Conservation (phyloP, 306 rosid genomes). For the Phaseolus lunatus region DNA sequence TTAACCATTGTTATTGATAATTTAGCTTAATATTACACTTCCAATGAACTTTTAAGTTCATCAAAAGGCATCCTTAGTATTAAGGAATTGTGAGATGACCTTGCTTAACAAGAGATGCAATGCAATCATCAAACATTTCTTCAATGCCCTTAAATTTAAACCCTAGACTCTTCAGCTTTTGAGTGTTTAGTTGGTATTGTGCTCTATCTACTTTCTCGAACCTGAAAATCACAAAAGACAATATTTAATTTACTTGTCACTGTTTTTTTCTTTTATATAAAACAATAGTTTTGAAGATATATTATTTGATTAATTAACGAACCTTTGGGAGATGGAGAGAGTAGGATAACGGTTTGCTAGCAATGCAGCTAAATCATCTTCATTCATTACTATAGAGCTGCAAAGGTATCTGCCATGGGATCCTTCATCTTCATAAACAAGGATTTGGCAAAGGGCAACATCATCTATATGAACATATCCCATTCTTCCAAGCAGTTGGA, state of each 20-base stretch:
- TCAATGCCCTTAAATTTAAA: conserved; percentile 66
- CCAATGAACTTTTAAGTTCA: neutral
- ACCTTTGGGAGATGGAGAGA: conserved; percentile 77
- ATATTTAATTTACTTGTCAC: no score
- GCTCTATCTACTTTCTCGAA: conserved; percentile 63
- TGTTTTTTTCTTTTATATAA: no score
- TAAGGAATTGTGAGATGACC: conserved; percentile 47
- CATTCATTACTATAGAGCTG: conserved; percentile 63
- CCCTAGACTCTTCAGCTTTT: conserved; percentile 66
- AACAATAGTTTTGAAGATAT: no score
- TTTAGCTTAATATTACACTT: neutral
- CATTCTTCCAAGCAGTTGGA: conserved; percentile 78
- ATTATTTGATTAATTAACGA: neutral
- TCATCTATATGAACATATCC: conserved; percentile 90
- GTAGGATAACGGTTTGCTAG: conserved; percentile 64
- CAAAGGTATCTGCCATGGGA: conserved; percentile 79
- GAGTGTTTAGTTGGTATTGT: conserved; percentile 60
- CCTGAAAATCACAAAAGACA: conserved; percentile 49
- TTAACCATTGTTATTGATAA: neutral
- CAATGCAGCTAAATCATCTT: conserved; percentile 57
- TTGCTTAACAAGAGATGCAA: conserved; percentile 66
- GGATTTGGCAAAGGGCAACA: conserved; percentile 73
- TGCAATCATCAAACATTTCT: conserved; percentile 87
- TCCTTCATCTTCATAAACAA: conserved; percentile 60
- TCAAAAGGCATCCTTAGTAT: no score